These are phyloP conservation scores for Flaveria bidentis DNA, from an alignment of 129 eudicot genomes.

Conservation along the genomic window DNA sequence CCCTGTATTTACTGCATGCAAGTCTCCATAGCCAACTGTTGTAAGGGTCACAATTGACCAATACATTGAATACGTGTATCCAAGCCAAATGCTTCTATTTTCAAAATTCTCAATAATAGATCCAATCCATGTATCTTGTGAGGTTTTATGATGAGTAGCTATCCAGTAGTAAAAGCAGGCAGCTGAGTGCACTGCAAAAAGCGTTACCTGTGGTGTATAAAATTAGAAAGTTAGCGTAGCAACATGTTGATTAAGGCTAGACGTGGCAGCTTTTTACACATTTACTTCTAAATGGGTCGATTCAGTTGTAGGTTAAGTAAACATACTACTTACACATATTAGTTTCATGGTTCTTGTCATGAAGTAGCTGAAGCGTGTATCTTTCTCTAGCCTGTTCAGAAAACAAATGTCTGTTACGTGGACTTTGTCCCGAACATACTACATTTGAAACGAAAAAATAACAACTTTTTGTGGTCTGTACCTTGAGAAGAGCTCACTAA, in stretches of 20 bases:
- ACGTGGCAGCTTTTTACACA: neutral
- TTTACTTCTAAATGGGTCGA: neutral
- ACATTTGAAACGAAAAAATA: neutral
- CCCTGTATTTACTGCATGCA: slow-evolving; percentile 82
- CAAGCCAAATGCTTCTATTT: slow-evolving; percentile 67
- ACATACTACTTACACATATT: slow-evolving; percentile 48
- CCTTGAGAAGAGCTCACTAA: slow-evolving; percentile 80
- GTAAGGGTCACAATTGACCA: slow-evolving; percentile 89
- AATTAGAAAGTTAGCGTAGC: neutral
- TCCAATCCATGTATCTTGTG: slow-evolving; percentile 74
- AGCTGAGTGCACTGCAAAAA: slow-evolving; percentile 73
- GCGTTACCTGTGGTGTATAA: slow-evolving; percentile 56
- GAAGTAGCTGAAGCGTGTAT: slow-evolving; percentile 87
- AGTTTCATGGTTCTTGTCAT: slow-evolving; percentile 73
- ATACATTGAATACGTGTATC: slow-evolving; percentile 79
- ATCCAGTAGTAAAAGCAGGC: slow-evolving; percentile 84
- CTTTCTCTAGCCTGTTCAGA: slow-evolving; percentile 71
- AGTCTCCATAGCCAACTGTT: slow-evolving; percentile 84
- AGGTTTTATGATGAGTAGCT: slow-evolving; percentile 49
- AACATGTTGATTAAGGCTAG: neutral
- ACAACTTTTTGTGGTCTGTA: slow-evolving; percentile 1
- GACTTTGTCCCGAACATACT: neutral
- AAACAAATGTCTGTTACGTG: slow-evolving; percentile 18
- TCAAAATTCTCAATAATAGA: slow-evolving; percentile 45
- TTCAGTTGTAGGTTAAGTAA: slow-evolving; percentile 13